Evolutionary conservation across 371 early-diverging fungal species (phyloP).

Genomic region (Apophysomyces trapeziformis): DNA sequence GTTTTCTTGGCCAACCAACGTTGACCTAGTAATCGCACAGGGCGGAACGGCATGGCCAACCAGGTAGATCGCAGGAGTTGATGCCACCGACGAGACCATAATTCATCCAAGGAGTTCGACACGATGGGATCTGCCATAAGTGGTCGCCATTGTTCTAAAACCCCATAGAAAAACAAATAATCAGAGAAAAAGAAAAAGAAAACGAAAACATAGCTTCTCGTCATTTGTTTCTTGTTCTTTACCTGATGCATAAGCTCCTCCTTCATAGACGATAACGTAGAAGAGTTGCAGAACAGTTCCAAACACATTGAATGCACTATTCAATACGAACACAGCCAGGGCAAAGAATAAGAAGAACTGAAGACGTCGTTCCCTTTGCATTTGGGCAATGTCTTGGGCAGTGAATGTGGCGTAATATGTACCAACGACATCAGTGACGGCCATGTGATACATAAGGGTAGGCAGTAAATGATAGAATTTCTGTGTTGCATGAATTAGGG

Average conservation of each 20-base stretch:
- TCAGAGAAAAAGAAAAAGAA: too few relatives aligned
- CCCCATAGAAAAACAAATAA: too few relatives aligned
- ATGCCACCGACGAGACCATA: conserved; percentile 54
- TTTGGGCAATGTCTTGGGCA: conserved; percentile 21
- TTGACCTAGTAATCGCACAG: conserved; percentile 30
- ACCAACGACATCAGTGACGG: conserved; percentile 30
- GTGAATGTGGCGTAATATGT: conserved; percentile 31
- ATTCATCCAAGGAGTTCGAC: conserved; percentile 30
- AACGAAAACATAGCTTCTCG: too few relatives aligned
- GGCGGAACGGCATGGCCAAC: conserved; percentile 46
- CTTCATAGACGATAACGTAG: conserved; percentile 37
- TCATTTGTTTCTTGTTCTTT: conserved; percentile 1
- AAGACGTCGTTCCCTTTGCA: conserved; percentile 22
- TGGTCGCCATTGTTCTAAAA: conserved; percentile 42
- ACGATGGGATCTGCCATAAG: conserved; percentile 40
- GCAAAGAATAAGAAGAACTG: conserved; percentile 30
- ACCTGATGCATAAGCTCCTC: conserved; percentile 43
- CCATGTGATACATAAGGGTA: conserved; percentile 16
- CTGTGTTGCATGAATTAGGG: conserved; percentile 12
- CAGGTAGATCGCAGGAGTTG: conserved; percentile 42
- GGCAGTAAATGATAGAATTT: conserved; percentile 43
- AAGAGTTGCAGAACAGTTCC: conserved; percentile 36
- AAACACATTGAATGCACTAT: conserved; percentile 32
- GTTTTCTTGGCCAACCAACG: conserved; percentile 29
- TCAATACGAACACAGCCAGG: conserved; percentile 20